Base-by-base conservation (phyloP, 2,329 filamentous ascomycete species). In the Xylariales sp. region DNA sequence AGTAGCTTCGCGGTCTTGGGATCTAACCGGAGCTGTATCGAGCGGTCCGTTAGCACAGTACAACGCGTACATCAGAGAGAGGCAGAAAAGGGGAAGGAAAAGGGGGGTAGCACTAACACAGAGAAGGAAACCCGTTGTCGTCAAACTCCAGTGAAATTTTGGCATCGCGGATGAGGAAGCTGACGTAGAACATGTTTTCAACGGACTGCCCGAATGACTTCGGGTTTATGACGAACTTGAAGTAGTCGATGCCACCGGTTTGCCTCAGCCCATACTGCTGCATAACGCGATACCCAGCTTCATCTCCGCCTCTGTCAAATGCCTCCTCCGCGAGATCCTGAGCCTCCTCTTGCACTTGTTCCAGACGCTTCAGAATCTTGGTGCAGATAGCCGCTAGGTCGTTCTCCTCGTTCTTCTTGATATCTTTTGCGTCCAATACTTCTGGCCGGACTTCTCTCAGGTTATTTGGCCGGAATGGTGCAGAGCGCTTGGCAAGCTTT, bases 141-240 rank as follows among this genome's bases (percentile, higher is more conserved):
- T 96, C 90, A 40, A 80, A 75, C 4, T 77, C 70, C n/a, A 98
- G 72, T 23, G 78, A 79, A 5, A 89, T 77, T 42, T 76, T 79
- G 10, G 89, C 89, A 62, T 98, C 93, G 41, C 87, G 81, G 42
- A 97, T 88, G 43, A 98, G 66, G 55, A 98, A 98, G 57, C 88
- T 94, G 50, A 95, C 78, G 58, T 97, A 97, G 61, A 98, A 98
- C 52, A 98, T 71, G 52, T 98, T 98, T 59, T 98, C 93, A 6
- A 98, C 82, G 0, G 89, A 95, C 61, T 98, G 93, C 0, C 88
- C 88, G 53, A 97, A 98, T 1, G 88, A 95, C 27, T 69, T 69
- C 1, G 93, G 93, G 51, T 98, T 95, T 46, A 97, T 76, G 28
- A 89, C 87, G 50, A 96, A 97, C 37, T 85, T 81, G 59, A 96